These are phyloP conservation scores for Cryptococcus sp. DNA, from an alignment of 1,284 basidiomycete species.

Conservation along the genomic window DNA sequence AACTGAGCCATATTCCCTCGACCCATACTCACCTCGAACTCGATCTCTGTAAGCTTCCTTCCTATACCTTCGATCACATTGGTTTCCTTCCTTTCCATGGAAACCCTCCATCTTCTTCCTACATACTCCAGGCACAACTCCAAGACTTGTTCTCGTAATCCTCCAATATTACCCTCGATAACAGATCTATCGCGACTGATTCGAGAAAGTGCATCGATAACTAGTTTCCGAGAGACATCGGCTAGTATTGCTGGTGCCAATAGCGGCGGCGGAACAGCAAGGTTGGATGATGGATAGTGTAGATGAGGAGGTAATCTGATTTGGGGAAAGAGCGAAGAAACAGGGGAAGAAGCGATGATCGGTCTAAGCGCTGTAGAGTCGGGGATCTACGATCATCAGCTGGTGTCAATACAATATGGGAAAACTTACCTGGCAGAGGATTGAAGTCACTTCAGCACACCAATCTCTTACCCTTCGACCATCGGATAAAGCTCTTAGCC, in stretches of 20 bases:
- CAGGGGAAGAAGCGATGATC: slow-evolving; percentile 3
- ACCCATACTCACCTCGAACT: slow-evolving; percentile 28
- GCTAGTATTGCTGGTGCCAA: slow-evolving; percentile 10
- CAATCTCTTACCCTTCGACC: slow-evolving; percentile 22
- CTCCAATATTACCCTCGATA: slow-evolving; percentile 3
- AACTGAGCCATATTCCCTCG: not conserved
- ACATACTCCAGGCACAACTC: slow-evolving; percentile 36
- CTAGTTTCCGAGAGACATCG: slow-evolving; percentile 17
- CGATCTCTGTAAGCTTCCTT: slow-evolving; percentile 28
- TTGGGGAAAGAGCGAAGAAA: slow-evolving; percentile 20
- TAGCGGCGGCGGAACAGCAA: slow-evolving; percentile 12
- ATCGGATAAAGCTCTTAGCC: slow-evolving; percentile 5
- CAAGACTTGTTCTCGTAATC: slow-evolving; percentile 11
- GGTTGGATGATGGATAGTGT: not conserved
- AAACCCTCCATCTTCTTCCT: slow-evolving; percentile 20
- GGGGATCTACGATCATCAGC: not conserved
- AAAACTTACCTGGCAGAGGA: slow-evolving; percentile 11
- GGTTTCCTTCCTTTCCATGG: not conserved
- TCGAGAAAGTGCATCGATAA: slow-evolving; percentile 24
- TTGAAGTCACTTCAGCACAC: slow-evolving; percentile 12
- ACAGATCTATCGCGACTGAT: slow-evolving; percentile 8
- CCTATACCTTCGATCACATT: slow-evolving; percentile 23
- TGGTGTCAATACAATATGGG: too few species aligned
- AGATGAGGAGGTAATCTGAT: too few species aligned
- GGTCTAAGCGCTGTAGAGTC: not conserved